Evolutionary conservation across 2,329 filamentous ascomycete genomes (phyloP).

Genomic region (Fusarium multiceps): DNA sequence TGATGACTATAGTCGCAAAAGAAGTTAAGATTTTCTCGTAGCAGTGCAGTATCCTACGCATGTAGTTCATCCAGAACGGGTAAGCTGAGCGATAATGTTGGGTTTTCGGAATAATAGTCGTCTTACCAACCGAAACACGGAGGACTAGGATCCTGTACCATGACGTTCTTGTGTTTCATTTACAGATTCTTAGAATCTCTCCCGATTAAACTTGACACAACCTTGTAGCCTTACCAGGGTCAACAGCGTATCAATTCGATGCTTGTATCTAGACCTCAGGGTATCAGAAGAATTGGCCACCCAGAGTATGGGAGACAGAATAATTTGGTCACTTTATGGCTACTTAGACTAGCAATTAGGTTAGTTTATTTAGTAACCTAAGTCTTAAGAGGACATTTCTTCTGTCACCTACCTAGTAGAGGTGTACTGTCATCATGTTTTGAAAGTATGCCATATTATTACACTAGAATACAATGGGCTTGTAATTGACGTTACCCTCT

Average conservation of each 20-base stretch:
- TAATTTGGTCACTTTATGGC: too few relatives aligned
- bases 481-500: neutral
- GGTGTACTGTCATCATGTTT: neutral
- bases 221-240: neutral
- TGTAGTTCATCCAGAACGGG: neutral
- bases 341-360: too few relatives aligned
- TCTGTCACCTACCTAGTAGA: neutral
- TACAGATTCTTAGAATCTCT: neutral
- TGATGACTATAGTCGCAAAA: neutral
- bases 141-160: constrained; percentile 2
- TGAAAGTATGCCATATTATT: constrained; percentile 1
- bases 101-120: neutral
- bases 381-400: too few relatives aligned
- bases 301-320: too few relatives aligned
- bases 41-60: neutral
- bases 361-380: too few relatives aligned
- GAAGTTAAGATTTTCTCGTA: neutral
- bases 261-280: neutral
- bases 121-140: constrained; percentile 17
- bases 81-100: constrained; percentile 14
- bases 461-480: constrained; percentile 32
- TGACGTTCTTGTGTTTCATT: constrained; percentile 4
- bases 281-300: too few relatives aligned
- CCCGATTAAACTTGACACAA: neutral
- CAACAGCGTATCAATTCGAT: neutral